Evolutionary conservation across 192 early-diverging fungal genomes (phyloP).

Genomic region (Entomortierella parvispora): DNA sequence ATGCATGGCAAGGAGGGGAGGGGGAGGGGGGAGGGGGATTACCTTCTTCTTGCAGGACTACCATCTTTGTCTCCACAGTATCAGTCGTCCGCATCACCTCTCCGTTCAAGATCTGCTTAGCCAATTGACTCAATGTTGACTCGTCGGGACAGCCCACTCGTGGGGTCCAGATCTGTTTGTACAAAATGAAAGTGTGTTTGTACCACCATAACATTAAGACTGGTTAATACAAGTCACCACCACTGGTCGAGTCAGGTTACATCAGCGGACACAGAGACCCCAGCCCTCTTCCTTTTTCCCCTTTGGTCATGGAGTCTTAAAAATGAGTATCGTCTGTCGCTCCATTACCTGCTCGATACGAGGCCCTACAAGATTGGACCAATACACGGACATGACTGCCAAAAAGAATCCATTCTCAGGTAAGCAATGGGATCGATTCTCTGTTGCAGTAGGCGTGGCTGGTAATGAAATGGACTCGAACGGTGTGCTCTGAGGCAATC

Average conservation of each 20-base stretch:
- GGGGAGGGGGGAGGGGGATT: neutral
- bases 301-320: too few relatives aligned
- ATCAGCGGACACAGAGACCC: too few relatives aligned
- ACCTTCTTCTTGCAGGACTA: slow-evolving; percentile 58
- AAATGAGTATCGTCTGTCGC: too few relatives aligned
- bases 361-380: slow-evolving; percentile 66
- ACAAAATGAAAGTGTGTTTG: slow-evolving; percentile 9
- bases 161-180: slow-evolving; percentile 42
- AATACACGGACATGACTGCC: slow-evolving; percentile 60
- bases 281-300: too few relatives aligned
- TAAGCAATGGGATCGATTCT: slow-evolving; percentile 43
- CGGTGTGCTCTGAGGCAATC: slow-evolving; percentile 16
- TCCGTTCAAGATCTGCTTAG: slow-evolving; percentile 62
- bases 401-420: slow-evolving; percentile 64
- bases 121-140: slow-evolving; percentile 46
- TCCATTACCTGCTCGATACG: slow-evolving; percentile 63
- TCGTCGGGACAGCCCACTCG: slow-evolving; percentile 50
- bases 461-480: slow-evolving; percentile 47
- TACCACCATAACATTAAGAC: slow-evolving; percentile 9
- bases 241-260: too few relatives aligned
- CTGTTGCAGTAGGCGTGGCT: slow-evolving; percentile 41
- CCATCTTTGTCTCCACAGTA: slow-evolving; percentile 59
- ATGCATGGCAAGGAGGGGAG: too few relatives aligned
- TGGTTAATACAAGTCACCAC: neutral
- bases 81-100: slow-evolving; percentile 57